These are phyloP conservation scores for Lumnitzera racemosa DNA, from an alignment of 345 rosid species.

Conservation along the genomic window DNA sequence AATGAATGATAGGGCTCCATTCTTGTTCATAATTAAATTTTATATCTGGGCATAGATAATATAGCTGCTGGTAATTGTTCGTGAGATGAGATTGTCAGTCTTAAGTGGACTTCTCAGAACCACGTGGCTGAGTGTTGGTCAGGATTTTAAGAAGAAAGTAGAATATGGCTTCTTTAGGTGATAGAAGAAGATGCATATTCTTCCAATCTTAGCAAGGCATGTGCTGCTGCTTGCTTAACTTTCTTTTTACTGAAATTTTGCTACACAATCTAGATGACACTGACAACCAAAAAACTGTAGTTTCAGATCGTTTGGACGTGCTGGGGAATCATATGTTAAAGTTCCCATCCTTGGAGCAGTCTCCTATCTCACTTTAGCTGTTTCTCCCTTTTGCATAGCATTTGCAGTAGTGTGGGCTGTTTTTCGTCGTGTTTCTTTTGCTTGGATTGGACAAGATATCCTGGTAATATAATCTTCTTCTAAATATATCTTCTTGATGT, in stretches of 20 bases:
- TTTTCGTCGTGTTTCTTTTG: slow-evolving; percentile 49
- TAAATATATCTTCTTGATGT: background rate
- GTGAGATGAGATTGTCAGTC: too few relatives aligned
- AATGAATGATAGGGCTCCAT: background rate
- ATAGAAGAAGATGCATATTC: too few relatives aligned
- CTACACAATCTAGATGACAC: slow-evolving; percentile 7
- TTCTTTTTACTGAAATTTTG: background rate
- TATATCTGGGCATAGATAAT: too few relatives aligned
- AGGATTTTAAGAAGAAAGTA: too few relatives aligned
- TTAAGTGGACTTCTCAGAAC: too few relatives aligned
- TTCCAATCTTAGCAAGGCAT: background rate
- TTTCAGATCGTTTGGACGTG: slow-evolving; percentile 83
- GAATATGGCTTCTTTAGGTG: too few relatives aligned
- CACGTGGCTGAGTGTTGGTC: too few relatives aligned
- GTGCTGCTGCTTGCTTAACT: background rate
- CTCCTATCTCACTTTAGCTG: slow-evolving; percentile 76
- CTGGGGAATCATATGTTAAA: slow-evolving; percentile 71
- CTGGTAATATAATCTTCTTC: slow-evolving; percentile 55
- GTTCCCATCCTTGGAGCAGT: slow-evolving; percentile 82
- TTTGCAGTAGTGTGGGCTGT: slow-evolving; percentile 92
- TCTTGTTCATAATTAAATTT: too few relatives aligned
- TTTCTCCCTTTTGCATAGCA: slow-evolving; percentile 86
- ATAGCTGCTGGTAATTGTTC: too few relatives aligned
- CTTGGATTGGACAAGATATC: slow-evolving; percentile 99
- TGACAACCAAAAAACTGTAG: slow-evolving; percentile 45